These are phyloP conservation scores for Lagerstroemia speciosa DNA, from an alignment of 345 rosid genomes.

Conservation along the genomic window DNA sequence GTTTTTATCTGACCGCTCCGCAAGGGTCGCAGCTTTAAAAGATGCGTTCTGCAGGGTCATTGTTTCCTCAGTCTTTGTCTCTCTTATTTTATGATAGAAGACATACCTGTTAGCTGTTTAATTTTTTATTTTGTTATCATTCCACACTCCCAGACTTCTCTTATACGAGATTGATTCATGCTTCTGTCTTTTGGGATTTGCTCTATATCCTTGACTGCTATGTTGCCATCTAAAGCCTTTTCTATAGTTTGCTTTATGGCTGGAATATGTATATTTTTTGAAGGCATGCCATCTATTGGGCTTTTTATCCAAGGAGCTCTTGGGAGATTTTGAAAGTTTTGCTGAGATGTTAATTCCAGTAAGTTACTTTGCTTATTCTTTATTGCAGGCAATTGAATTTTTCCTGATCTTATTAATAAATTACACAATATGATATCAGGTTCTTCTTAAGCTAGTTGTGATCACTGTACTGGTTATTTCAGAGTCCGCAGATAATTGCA, in stretches of 20 bases:
- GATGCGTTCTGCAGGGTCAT: background rate
- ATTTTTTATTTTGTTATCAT: background rate
- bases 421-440: constrained; percentile 31
- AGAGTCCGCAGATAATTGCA: constrained; percentile 98
- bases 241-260: background rate
- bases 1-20: background rate
- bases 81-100: background rate
- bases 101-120: background rate
- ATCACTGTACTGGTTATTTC: constrained; percentile 99
- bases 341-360: constrained; percentile 92
- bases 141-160: background rate
- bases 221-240: background rate
- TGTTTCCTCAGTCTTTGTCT: background rate
- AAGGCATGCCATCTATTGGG: constrained; percentile 90
- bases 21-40: background rate
- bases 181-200: background rate
- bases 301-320: constrained; percentile 87
- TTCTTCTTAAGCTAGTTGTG: constrained; percentile 98
- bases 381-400: background rate
- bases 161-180: background rate
- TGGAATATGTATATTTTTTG: constrained; percentile 6
- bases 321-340: constrained; percentile 91
- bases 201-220: background rate
- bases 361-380: constrained; percentile 21
- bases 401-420: background rate